A percentile compares a stretch with the other conserved stretches of the same genome.
Conservation (phyloP, 1,284 basidiomycete species). For the Sparassis latifolia region DNA sequence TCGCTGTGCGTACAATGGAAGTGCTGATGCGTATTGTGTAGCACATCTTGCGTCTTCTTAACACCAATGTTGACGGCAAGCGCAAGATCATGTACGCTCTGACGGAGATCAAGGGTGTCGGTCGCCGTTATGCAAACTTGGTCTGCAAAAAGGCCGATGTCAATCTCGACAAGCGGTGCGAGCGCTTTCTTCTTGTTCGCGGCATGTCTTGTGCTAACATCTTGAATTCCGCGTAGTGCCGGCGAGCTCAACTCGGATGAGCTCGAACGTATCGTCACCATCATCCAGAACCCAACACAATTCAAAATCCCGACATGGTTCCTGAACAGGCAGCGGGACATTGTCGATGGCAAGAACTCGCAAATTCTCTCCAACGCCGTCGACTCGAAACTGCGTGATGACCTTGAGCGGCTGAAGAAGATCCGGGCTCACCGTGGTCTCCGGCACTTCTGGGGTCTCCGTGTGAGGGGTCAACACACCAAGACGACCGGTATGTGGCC, state of each 20-base stretch:
- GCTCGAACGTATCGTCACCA: slow-evolving; percentile 98
- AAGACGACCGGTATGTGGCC: slow-evolving; percentile 86
- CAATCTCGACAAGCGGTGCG: slow-evolving; percentile 96
- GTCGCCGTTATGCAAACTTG: slow-evolving; percentile 96
- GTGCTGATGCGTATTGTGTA: slow-evolving; percentile 25
- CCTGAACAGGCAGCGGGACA: slow-evolving; percentile 98
- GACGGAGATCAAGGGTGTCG: slow-evolving; percentile 99
- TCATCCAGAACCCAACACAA: slow-evolving; percentile 99
- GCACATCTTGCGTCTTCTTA: slow-evolving; percentile 98
- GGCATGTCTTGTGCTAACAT: background rate
- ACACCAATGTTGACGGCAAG: slow-evolving; percentile 99
- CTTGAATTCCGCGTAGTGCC: slow-evolving; percentile 43
- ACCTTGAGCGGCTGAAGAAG: slow-evolving; percentile 98
- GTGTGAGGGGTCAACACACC: slow-evolving; percentile 97
- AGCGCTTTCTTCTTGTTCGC: slow-evolving; percentile 10
- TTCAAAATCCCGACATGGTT: slow-evolving; percentile 99
- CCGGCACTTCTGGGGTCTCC: slow-evolving; percentile 94
- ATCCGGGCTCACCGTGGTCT: slow-evolving; percentile 98
- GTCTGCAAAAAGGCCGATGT: slow-evolving; percentile 99
- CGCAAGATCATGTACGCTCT: slow-evolving; percentile 97
- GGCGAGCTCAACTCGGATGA: slow-evolving; percentile 96
- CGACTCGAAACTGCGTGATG: slow-evolving; percentile 98
- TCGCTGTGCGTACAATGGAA: background rate
- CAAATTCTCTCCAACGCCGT: slow-evolving; percentile 97
- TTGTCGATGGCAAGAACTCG: slow-evolving; percentile 94